phyloP scores from a whole-genome alignment of 2,329 filamentous ascomycete species.

The Penicillium sp. region DNA sequence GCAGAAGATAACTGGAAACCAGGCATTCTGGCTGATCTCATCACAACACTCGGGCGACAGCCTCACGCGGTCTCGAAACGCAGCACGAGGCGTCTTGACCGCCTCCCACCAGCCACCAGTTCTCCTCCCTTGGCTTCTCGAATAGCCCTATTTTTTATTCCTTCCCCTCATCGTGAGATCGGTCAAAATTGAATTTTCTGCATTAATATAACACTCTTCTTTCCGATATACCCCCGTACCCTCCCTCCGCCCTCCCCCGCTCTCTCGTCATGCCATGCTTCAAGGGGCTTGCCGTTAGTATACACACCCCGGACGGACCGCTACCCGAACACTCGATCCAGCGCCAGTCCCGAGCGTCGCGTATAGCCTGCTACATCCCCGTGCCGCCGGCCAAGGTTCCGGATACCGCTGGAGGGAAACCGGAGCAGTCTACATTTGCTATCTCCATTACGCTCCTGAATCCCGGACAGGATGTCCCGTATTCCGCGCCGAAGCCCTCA shows the following conservation, averaged over 20 bases:
- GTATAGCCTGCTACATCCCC: constrained; percentile 96
- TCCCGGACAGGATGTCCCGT: constrained; percentile 84
- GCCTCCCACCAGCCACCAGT: constrained; percentile 32
- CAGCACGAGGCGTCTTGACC: constrained; percentile 24
- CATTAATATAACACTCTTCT: constrained; percentile 2
- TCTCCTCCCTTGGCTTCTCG: constrained; percentile 17
- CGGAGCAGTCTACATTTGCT: constrained; percentile 93
- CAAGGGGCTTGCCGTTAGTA: constrained; percentile 97
- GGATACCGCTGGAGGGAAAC: constrained; percentile 70
- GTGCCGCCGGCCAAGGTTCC: constrained; percentile 85
- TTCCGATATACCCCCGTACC: not conserved
- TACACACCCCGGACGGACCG: constrained; percentile 80
- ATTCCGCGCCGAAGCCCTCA: constrained; percentile 84
- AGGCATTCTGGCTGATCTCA: not conserved
- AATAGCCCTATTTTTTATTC: constrained; percentile 9
- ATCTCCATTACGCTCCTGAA: constrained; percentile 97
- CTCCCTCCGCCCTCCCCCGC: not conserved
- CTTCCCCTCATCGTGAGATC: constrained; percentile 10
- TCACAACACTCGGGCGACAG: not conserved
- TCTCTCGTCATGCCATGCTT: constrained; percentile 81
- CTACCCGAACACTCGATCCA: constrained; percentile 93
- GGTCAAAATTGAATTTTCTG: not conserved
- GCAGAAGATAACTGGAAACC: not conserved
- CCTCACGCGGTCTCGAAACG: not conserved
- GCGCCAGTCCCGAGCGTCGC: constrained; percentile 85